phyloP scores from a whole-genome alignment of 2,329 filamentous ascomycete genomes.

The Fusarium sp. region DNA sequence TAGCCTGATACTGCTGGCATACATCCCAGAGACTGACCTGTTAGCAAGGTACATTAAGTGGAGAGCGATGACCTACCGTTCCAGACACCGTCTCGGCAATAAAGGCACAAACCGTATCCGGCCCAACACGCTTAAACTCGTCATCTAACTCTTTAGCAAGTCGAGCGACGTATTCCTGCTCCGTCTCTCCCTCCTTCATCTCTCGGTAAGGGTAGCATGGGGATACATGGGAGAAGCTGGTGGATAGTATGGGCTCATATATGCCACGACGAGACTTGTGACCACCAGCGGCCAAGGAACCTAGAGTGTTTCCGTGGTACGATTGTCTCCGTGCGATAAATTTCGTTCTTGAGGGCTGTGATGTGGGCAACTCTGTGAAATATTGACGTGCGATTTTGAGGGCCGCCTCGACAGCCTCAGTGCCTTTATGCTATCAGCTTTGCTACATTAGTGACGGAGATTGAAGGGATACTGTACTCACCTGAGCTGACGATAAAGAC shows the following conservation, averaged over 20 bases:
- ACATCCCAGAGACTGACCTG: conserved; percentile 31
- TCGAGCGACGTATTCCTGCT: conserved; percentile 43
- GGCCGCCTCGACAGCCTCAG: conserved; percentile 38
- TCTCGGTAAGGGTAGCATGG: conserved; percentile 44
- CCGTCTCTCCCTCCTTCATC: conserved; percentile 46
- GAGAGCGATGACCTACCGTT: conserved; percentile 9
- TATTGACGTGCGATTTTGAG: conserved; percentile 39
- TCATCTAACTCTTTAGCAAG: conserved; percentile 33
- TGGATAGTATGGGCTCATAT: conserved; percentile 43
- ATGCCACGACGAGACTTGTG: conserved; percentile 41
- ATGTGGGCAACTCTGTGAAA: conserved; percentile 30
- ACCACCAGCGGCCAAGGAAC: conserved; percentile 12
- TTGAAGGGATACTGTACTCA: neutral
- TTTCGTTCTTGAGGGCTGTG: conserved; percentile 17
- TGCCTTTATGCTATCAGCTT: conserved; percentile 10
- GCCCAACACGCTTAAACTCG: conserved; percentile 30
- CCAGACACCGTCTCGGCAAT: conserved; percentile 39
- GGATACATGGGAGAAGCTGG: conserved; percentile 45
- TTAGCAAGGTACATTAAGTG: conserved; percentile 30
- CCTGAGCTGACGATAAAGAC: conserved; percentile 33
- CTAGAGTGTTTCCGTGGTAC: conserved; percentile 36
- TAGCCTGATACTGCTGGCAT: conserved; percentile 57
- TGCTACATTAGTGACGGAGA: neutral
- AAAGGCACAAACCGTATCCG: conserved; percentile 36
- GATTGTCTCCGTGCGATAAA: conserved; percentile 38